A percentile compares a stretch with the other conserved stretches of the same genome.
Conservation (phyloP, 2,329 filamentous ascomycete genomes). For the Xylariomycetidae sp. region DNA sequence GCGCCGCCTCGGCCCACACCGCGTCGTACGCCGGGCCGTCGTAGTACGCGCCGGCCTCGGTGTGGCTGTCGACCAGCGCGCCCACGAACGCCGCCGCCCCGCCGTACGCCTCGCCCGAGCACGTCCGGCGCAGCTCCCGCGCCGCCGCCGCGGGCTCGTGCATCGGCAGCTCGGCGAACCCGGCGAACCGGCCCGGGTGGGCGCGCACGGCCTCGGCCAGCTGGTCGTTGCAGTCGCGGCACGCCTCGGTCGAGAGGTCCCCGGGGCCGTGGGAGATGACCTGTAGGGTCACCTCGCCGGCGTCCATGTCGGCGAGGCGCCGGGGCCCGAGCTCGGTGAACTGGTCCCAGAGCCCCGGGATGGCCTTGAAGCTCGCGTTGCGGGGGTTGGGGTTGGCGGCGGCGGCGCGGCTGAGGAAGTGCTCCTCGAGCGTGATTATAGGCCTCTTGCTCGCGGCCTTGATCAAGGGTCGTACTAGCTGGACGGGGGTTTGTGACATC, state of each 20-base stretch:
- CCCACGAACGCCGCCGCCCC: conserved; percentile 23
- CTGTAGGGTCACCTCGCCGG: conserved; percentile 13
- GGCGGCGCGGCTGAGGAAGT: conserved; percentile 5
- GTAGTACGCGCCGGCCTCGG: conserved; percentile 20
- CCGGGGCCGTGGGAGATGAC: conserved; percentile 16
- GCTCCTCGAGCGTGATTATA: conserved; percentile 8
- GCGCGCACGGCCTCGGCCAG: conserved; percentile 17
- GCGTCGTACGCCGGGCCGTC: conserved; percentile 21
- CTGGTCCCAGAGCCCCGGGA: conserved; percentile 5
- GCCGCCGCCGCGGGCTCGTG: conserved; percentile 21
- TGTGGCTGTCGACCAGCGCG: conserved; percentile 23
- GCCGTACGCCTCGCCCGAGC: conserved; percentile 14
- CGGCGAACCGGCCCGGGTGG: conserved; percentile 19
- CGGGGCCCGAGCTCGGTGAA: conserved; percentile 6
- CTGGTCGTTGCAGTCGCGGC: conserved; percentile 14
- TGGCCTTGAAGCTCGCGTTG: conserved; percentile 6
- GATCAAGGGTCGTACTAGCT: too few relatives aligned
- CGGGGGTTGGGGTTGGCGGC: conserved; percentile 3
- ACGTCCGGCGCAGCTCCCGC: conserved; percentile 19
- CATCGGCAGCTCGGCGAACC: conserved; percentile 24
- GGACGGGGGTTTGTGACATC: too few relatives aligned
- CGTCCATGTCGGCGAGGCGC: conserved; percentile 11
- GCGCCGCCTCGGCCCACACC: conserved; percentile 29
- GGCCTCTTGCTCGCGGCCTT: background rate
- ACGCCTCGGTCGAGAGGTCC: conserved; percentile 6